Conservation (phyloP, 148 eudicot genomes). For the Fagopyrum homotropicum region DNA sequence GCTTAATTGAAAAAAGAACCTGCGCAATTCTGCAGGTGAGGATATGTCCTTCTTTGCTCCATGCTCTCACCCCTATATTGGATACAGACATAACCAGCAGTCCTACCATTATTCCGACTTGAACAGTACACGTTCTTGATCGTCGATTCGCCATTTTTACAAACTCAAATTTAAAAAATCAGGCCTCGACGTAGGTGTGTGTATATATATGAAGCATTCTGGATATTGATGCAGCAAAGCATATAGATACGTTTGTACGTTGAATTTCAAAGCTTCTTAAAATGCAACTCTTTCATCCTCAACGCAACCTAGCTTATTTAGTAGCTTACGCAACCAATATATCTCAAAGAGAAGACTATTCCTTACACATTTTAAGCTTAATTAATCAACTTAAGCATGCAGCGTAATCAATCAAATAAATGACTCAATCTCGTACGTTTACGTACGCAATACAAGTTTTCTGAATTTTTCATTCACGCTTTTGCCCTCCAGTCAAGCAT, state of each 20-base stretch:
- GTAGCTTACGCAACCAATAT: neutral
- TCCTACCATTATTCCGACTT: neutral
- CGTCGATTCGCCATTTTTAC: neutral
- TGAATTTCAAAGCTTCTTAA: constrained; percentile 1
- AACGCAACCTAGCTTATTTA: neutral
- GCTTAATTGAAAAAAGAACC: neutral
- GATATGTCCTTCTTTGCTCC: constrained; percentile 6
- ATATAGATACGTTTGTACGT: neutral
- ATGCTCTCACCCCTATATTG: neutral
- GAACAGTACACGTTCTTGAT: neutral
- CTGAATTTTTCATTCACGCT: neutral
- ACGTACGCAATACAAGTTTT: neutral
- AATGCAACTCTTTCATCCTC: neutral
- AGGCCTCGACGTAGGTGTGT: neutral
- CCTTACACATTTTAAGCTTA: no score
- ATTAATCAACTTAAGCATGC: no score
- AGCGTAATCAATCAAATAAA: no score
- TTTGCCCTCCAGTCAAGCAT: neutral
- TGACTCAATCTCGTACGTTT: neutral
- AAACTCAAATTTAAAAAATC: neutral
- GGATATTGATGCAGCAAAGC: neutral
- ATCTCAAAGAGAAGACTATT: no score
- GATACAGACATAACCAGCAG: neutral
- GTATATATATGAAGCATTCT: neutral
- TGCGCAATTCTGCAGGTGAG: constrained; percentile 8